Evolutionary conservation across 2,329 filamentous ascomycete species (phyloP), one percentile per base, ranked within the genome.

Genomic region (Aspergillus intermedius): DNA sequence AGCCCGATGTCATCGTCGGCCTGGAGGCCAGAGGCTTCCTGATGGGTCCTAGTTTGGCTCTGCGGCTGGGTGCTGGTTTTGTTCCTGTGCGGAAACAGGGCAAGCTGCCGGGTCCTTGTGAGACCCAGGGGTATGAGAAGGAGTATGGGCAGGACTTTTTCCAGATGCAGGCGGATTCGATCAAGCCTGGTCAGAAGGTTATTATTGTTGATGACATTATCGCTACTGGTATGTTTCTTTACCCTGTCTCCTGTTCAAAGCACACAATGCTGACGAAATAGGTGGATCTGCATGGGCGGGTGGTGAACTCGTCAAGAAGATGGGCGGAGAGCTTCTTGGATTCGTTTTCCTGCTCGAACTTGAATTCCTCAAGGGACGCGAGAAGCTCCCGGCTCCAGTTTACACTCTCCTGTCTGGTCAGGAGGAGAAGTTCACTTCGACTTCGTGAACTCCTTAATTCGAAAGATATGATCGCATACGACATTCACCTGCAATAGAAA

Each of bases 191-290:
- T 32, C 88, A 95, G 75, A 91, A 86, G 70, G 91, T 95, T 49
- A 76, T 98, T 54, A 80, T 98, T 57, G 90, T 98, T 28, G 93
- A 98, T 71, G 93, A 98, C 69, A 95, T 98, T 65, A 97, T 98
- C 74, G 93, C 93, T 49, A 98, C 93, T 56, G 91, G 91, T 95
- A 77, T 70, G 85, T 49, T 35, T 39, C 25, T 44, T 42, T 44
- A 37, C 21, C 32, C 34, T 22, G 21, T 41, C 35, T 35, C 41
- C 30, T 17, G 15, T 25, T 17, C 15, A 34, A 34, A 30, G 32
- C 5, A 23, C 13, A 23, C n/a, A 44, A 42, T 34, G 37, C 51
- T 54, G 25, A 48, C 43, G 45, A 30, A 47, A n/a, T 42, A 95
- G 91, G 91, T 72, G 93, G 93, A 60, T 95, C 90, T 56, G 93